phyloP scores from a whole-genome alignment of 805 yeast species.

The Hanseniaspora taiwanica region DNA sequence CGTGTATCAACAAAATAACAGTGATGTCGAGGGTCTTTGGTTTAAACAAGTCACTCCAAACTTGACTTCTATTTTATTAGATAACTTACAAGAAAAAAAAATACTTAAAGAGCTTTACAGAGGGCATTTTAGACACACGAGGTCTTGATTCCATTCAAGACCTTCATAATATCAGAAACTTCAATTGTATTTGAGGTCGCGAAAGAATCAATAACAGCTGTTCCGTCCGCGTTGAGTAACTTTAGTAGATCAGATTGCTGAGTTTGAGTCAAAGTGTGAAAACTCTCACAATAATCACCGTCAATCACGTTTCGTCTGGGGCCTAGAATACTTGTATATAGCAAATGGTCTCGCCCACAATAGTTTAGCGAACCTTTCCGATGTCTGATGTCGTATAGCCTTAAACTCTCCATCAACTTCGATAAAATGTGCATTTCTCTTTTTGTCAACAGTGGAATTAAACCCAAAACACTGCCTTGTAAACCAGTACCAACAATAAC shows the following conservation, averaged over 20 bases:
- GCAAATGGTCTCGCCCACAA: slow-evolving; percentile 51
- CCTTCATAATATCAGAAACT: slow-evolving; percentile 7
- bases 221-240: slow-evolving; percentile 23
- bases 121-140: slow-evolving; percentile 21
- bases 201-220: slow-evolving; percentile 15
- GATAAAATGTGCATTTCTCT: slow-evolving; percentile 49
- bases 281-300: slow-evolving; percentile 74
- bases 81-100: slow-evolving; percentile 34
- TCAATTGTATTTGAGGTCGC: not conserved
- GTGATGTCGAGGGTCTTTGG: slow-evolving; percentile 37
- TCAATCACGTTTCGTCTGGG: slow-evolving; percentile 70
- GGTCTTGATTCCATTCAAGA: slow-evolving; percentile 18
- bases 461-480: slow-evolving; percentile 67
- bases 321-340: slow-evolving; percentile 66
- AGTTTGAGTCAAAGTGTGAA: slow-evolving; percentile 14
- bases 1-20: slow-evolving; percentile 32
- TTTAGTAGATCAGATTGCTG: slow-evolving; percentile 19
- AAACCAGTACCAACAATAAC: slow-evolving; percentile 59
- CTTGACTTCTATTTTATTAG: slow-evolving; percentile 54
- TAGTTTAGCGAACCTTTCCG: not conserved
- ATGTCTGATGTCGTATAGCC: slow-evolving; percentile 7
- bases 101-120: slow-evolving; percentile 47
- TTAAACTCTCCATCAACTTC: slow-evolving; percentile 37
- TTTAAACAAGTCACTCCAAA: slow-evolving; percentile 62
- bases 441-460: slow-evolving; percentile 52